A percentile compares a stretch with the other conserved stretches of the same genome.
phyloP scores from a whole-genome alignment of 768 basidiomycete species.

The Pleurotus salmoneostramineus region DNA sequence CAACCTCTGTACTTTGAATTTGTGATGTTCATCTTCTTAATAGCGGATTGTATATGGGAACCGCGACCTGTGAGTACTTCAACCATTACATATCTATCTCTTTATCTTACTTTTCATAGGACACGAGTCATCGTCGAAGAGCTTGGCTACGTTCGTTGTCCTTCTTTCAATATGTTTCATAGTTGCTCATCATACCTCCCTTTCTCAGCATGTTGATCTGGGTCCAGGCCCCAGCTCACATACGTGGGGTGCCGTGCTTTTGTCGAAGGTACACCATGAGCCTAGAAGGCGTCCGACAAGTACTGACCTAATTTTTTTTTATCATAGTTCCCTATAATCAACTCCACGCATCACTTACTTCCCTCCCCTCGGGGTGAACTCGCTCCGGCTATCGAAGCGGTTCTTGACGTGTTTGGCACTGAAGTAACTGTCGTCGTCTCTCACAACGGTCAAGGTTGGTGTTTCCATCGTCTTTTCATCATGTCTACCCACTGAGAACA shows the following conservation, averaged over 20 bases:
- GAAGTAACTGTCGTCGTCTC: conserved; percentile 80
- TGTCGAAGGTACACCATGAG: conserved; percentile 59
- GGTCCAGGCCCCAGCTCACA: conserved; percentile 87
- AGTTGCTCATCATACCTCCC: no score
- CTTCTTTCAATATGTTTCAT: no score
- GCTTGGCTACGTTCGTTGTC: conserved; percentile 67
- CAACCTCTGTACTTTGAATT: conserved; percentile 1
- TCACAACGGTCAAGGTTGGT: conserved; percentile 84
- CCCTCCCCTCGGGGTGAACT: conserved; percentile 86
- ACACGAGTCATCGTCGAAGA: conserved; percentile 77
- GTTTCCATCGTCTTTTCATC: neutral
- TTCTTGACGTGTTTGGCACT: conserved; percentile 75
- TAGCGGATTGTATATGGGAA: conserved; percentile 78
- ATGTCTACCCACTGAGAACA: neutral
- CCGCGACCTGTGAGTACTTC: conserved; percentile 62
- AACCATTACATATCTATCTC: no score
- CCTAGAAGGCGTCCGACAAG: neutral
- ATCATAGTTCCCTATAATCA: conserved; percentile 81
- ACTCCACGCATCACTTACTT: conserved; percentile 80
- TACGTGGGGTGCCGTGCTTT: conserved; percentile 83
- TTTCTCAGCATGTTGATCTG: conserved; percentile 88
- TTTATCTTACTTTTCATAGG: no score
- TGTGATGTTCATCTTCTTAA: conserved; percentile 1
- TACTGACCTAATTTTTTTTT: neutral
- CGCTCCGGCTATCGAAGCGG: conserved; percentile 86